These are phyloP conservation scores for Panaeolus papilionaceus DNA, from an alignment of 768 basidiomycete species.

Conservation along the genomic window DNA sequence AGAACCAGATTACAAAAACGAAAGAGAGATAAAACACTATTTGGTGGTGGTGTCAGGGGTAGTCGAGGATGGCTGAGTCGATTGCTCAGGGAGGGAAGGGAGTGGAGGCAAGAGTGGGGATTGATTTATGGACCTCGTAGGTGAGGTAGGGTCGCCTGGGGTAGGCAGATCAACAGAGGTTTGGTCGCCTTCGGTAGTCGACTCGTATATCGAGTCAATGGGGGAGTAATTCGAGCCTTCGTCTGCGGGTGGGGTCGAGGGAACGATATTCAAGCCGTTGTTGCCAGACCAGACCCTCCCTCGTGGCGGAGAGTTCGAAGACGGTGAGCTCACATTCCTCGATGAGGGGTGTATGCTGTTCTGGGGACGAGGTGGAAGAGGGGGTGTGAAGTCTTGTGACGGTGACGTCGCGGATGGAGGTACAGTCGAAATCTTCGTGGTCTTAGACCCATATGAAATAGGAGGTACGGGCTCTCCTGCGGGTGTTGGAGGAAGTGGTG, in stretches of 20 bases:
- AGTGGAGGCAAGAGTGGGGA: background rate
- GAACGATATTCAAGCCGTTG: background rate
- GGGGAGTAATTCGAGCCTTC: conserved; percentile 7
- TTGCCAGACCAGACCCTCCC: background rate
- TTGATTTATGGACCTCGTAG: background rate
- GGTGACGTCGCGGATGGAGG: conserved; percentile 35
- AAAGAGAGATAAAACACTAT: conserved; percentile 20
- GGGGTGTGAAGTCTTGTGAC: conserved; percentile 75
- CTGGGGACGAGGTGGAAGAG: conserved; percentile 69
- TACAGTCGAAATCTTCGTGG: conserved; percentile 67
- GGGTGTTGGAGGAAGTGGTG: conserved; percentile 78
- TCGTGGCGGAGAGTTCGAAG: background rate
- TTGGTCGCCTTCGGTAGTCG: conserved; percentile 9
- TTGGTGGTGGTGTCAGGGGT: background rate
- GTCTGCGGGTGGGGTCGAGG: background rate
- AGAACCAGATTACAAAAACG: conserved; percentile 9
- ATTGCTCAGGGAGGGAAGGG: background rate
- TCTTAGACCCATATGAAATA: conserved; percentile 72
- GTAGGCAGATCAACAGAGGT: background rate
- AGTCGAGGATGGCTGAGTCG: background rate
- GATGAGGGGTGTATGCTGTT: conserved; percentile 83
- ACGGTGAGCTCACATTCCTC: conserved; percentile 58
- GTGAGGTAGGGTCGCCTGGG: background rate
- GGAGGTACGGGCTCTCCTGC: conserved; percentile 63
- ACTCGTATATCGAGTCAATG: conserved; percentile 3